phyloP scores from a whole-genome alignment of 2,329 filamentous ascomycete genomes.

The Colletotrichum sp. region DNA sequence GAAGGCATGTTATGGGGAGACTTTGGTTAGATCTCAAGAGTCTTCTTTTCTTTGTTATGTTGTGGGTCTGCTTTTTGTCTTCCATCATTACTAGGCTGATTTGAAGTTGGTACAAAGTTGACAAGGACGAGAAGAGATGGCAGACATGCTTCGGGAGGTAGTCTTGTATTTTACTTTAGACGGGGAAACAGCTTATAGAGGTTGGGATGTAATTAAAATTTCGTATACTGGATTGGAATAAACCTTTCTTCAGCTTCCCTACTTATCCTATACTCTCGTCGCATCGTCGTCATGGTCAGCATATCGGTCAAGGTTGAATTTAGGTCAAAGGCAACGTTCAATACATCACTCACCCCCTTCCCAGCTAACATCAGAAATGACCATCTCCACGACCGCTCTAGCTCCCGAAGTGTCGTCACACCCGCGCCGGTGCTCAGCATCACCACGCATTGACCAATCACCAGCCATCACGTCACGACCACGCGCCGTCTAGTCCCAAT shows the following conservation, averaged over 20 bases:
- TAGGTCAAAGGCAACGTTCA: not conserved
- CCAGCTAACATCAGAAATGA: not conserved
- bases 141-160: not conserved
- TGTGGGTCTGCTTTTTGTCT: not conserved
- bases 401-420: constrained; percentile 8
- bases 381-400: not conserved
- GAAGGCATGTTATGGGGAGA: not conserved
- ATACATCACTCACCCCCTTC: not conserved
- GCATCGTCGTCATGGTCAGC: not conserved
- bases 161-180: not conserved
- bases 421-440: not conserved
- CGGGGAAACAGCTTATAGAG: not conserved
- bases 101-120: not conserved
- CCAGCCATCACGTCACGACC: not conserved
- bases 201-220: not conserved
- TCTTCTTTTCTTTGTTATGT: not conserved
- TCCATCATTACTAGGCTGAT: not conserved
- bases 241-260: too few relatives aligned
- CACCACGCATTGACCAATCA: constrained; percentile 4
- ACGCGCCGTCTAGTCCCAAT: not conserved
- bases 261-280: too few relatives aligned
- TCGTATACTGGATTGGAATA: not conserved
- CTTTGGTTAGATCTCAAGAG: not conserved
- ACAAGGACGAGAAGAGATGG: not conserved
- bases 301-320: not conserved